These are phyloP conservation scores for Clausena lansium DNA, from an alignment of 345 rosid genomes.

Conservation along the genomic window DNA sequence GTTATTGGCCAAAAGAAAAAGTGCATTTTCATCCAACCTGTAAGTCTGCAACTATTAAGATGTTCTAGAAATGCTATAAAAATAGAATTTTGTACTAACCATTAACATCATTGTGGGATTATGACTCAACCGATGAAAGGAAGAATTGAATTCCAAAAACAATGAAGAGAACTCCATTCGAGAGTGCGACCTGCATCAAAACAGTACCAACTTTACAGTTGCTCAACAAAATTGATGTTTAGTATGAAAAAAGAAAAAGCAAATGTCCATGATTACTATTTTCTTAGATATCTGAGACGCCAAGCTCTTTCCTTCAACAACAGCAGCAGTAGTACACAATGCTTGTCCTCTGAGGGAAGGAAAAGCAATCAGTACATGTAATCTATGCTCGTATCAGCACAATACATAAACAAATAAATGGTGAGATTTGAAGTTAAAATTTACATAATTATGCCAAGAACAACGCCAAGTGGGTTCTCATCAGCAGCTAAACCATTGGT, in stretches of 20 bases:
- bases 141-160: conserved; percentile 87
- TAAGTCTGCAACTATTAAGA: neutral
- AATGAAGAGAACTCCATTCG: conserved; percentile 85
- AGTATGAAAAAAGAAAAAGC: neutral
- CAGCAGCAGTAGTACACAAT: conserved; percentile 89
- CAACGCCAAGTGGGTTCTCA: conserved; percentile 85
- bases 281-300: conserved; percentile 93
- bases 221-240: conserved; percentile 3
- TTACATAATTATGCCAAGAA: conserved; percentile 82
- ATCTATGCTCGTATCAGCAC: neutral
- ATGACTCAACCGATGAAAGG: conserved; percentile 55
- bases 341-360: conserved; percentile 68
- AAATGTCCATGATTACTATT: conserved; percentile 43
- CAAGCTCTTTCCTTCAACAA: conserved; percentile 91
- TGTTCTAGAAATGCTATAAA: neutral
- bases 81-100: conserved; percentile 31
- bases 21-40: neutral
- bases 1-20: neutral
- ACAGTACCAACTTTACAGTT: neutral
- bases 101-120: conserved; percentile 9
- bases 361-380: conserved; percentile 2
- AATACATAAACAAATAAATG: neutral
- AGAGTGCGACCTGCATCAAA: conserved; percentile 69
- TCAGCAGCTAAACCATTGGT: conserved; percentile 96
- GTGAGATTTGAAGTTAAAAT: conserved; percentile 20